A percentile compares a stretch with the other conserved stretches of the same genome.
phyloP scores from a whole-genome alignment of 441 rosid species.

The Bruguiera hainesii region DNA sequence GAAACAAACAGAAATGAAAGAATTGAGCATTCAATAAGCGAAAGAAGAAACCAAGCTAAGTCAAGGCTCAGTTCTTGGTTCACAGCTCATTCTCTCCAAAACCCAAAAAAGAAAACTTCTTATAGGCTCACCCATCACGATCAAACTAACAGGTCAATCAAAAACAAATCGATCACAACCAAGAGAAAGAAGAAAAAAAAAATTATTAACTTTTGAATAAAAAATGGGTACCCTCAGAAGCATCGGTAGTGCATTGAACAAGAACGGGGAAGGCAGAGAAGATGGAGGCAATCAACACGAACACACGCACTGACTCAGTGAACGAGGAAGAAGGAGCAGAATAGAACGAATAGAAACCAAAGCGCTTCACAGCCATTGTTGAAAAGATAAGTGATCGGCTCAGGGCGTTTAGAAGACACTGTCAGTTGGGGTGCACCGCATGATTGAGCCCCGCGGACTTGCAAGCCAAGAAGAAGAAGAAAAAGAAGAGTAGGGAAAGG shows the following conservation, averaged over 20 bases:
- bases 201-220: background rate
- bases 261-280: constrained; percentile 26
- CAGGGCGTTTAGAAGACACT: constrained; percentile 5
- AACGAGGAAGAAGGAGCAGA: constrained; percentile 20
- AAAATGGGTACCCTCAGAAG: constrained; percentile 56
- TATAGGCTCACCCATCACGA: constrained; percentile 17
- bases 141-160: constrained; percentile 18
- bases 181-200: constrained; percentile 28
- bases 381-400: background rate
- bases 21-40: constrained; percentile 11
- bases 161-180: constrained; percentile 22
- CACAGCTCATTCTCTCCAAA: constrained; percentile 8
- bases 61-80: constrained; percentile 25
- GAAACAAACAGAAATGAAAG: constrained; percentile 26
- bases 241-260: constrained; percentile 70
- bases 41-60: background rate
- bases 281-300: constrained; percentile 30
- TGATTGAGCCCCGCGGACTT: constrained; percentile 18
- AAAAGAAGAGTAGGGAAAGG: background rate
- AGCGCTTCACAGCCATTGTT: constrained; percentile 38
- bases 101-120: background rate
- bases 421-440: constrained; percentile 27
- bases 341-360: constrained; percentile 19
- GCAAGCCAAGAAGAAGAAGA: constrained; percentile 21
- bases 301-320: constrained; percentile 9